A percentile compares a stretch with the other conserved stretches of the same genome.
Evolutionary conservation across 2,329 filamentous ascomycete genomes (phyloP).

Genomic region (Fusarium sp.): DNA sequence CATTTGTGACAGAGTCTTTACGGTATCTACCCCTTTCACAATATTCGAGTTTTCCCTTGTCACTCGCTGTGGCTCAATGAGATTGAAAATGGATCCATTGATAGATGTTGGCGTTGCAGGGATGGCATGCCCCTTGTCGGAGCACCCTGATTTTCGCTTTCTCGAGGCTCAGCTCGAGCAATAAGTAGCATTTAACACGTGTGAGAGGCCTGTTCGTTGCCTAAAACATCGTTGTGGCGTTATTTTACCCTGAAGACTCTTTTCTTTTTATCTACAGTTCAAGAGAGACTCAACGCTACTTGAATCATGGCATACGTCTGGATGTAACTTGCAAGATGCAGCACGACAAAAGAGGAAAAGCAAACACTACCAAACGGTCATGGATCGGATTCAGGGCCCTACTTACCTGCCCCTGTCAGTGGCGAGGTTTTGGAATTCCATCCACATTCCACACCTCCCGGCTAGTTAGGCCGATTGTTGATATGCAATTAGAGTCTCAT

Average conservation of each 20-base stretch:
- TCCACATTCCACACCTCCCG: slow-evolving; percentile 41
- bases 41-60: slow-evolving; percentile 5
- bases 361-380: slow-evolving; percentile 13
- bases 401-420: slow-evolving; percentile 31
- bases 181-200: slow-evolving; percentile 18
- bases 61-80: slow-evolving; percentile 10
- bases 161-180: slow-evolving; percentile 13
- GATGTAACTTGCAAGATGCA: slow-evolving; percentile 19
- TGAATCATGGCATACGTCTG: slow-evolving; percentile 30
- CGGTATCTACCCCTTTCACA: slow-evolving; percentile 21
- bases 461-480: slow-evolving; percentile 29
- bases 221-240: background rate
- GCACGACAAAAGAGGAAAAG: slow-evolving; percentile 25
- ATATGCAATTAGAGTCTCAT: slow-evolving; percentile 8
- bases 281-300: background rate
- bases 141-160: slow-evolving; percentile 25
- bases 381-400: slow-evolving; percentile 13
- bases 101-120: slow-evolving; percentile 22
- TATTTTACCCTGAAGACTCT: background rate
- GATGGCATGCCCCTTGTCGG: slow-evolving; percentile 15
- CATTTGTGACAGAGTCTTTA: background rate
- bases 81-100: slow-evolving; percentile 28
- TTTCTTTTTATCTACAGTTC: slow-evolving; percentile 2
- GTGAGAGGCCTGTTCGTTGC: slow-evolving; percentile 15
- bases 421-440: slow-evolving; percentile 35